These are phyloP conservation scores for Acer negundo DNA, from an alignment of 345 rosid genomes.

Conservation along the genomic window DNA sequence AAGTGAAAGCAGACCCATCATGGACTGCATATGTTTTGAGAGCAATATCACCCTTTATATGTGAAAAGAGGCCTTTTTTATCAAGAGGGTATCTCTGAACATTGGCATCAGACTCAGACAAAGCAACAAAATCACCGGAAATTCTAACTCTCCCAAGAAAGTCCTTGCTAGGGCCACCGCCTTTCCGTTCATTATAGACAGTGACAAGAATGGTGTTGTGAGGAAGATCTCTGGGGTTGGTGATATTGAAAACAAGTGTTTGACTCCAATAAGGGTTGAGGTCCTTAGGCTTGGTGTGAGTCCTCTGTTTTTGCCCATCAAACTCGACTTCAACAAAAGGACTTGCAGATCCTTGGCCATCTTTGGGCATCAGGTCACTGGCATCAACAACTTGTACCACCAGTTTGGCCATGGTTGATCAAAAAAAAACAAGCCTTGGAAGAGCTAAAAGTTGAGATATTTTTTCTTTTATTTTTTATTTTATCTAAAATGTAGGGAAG, in stretches of 20 bases:
- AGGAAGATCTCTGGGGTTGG: slow-evolving; percentile 41
- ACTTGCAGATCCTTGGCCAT: slow-evolving; percentile 79
- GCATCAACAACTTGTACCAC: slow-evolving; percentile 78
- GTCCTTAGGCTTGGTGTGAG: slow-evolving; percentile 64
- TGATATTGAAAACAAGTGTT: slow-evolving; percentile 56
- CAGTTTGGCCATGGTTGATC: slow-evolving; percentile 56
- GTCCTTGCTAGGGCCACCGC: slow-evolving; percentile 44
- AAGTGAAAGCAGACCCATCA: slow-evolving; percentile 20
- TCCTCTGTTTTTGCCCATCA: slow-evolving; percentile 57
- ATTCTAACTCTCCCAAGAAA: slow-evolving; percentile 84
- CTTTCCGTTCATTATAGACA: slow-evolving; percentile 57
- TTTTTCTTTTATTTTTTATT: background rate
- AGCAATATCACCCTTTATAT: slow-evolving; percentile 73
- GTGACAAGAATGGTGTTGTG: slow-evolving; percentile 51
- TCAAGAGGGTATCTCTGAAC: slow-evolving; percentile 83
- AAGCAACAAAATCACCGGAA: slow-evolving; percentile 61
- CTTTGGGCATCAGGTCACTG: slow-evolving; percentile 78
- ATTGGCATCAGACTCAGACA: slow-evolving; percentile 55
- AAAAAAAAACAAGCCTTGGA: background rate
- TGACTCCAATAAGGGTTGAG: slow-evolving; percentile 80
- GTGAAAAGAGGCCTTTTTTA: slow-evolving; percentile 75
- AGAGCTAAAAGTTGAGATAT: background rate
- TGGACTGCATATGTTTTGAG: slow-evolving; percentile 44
- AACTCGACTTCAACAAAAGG: slow-evolving; percentile 71
- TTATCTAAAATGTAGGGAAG: slow-evolving; percentile 7